These are phyloP conservation scores for Inga oerstediana DNA, from an alignment of 306 rosid genomes.

Conservation along the genomic window DNA sequence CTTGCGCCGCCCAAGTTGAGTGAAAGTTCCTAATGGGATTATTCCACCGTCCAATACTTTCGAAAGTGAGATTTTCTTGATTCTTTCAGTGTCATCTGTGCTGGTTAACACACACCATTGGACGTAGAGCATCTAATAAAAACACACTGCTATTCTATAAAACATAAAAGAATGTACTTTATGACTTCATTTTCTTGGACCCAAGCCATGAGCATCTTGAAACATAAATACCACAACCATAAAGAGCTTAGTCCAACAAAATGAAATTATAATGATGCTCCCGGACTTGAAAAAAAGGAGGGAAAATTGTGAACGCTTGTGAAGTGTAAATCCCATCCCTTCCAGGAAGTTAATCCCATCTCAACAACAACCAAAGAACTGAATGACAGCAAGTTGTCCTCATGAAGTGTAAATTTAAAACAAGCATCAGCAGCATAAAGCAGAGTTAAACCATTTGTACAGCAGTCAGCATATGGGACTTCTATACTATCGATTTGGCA, in stretches of 20 bases:
- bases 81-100: neutral
- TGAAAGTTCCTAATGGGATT: constrained; percentile 1
- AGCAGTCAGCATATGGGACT: neutral
- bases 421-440: neutral
- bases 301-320: neutral
- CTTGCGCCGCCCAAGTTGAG: neutral
- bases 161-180: neutral
- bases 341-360: neutral
- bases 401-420: neutral
- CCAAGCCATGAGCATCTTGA: neutral
- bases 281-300: neutral
- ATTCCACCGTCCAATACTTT: neutral
- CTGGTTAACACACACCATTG: neutral
- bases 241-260: neutral
- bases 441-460: neutral
- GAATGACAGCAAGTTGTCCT: neutral
- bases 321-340: no score
- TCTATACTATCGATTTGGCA: neutral
- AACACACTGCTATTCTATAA: neutral
- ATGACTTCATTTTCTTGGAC: neutral
- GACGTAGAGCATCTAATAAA: neutral
- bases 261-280: neutral
- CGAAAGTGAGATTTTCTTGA: neutral
- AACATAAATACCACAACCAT: neutral
- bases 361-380: neutral